A percentile compares a stretch with the other conserved stretches of the same genome.
These are phyloP conservation scores for Aspergillus funiculosus DNA, from an alignment of 495 filamentous ascomycete species.

Conservation along the genomic window DNA sequence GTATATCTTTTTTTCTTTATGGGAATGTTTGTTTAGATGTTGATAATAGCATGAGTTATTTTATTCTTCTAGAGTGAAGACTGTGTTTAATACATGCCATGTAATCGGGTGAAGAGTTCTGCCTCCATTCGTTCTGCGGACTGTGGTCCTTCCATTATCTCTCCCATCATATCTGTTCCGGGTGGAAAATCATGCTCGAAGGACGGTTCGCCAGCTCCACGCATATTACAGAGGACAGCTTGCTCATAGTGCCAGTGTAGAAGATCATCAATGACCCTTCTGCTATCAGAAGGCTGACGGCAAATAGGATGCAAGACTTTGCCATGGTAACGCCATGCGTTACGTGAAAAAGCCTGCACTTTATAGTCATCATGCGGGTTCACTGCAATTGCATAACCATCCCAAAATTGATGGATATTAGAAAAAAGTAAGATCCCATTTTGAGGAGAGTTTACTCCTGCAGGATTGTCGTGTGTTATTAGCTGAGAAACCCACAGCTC, in stretches of 20 bases:
- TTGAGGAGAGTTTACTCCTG: not conserved
- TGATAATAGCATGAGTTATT: conserved; percentile 15
- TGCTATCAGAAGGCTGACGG: not conserved
- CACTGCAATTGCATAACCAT: not conserved
- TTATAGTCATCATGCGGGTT: not conserved
- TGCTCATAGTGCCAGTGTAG: not conserved
- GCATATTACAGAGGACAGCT: not conserved
- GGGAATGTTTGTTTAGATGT: conserved; percentile 10
- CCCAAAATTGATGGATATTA: not conserved
- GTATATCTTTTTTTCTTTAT: not conserved
- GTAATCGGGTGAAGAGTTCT: not conserved
- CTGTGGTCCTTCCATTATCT: not conserved
- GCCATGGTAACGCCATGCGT: not conserved
- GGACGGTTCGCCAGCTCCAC: not conserved
- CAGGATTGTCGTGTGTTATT: not conserved
- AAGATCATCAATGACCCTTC: not conserved
- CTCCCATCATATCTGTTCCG: not conserved
- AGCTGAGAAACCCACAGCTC: not conserved
- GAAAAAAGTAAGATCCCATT: not conserved
- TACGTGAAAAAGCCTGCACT: not conserved
- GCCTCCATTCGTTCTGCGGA: not conserved
- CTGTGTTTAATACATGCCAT: no score
- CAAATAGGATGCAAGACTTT: not conserved
- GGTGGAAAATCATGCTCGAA: not conserved
- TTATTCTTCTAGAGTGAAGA: conserved; percentile 14